phyloP scores from a whole-genome alignment of 1,284 basidiomycete genomes.

The Ustanciosporium gigantosporum region DNA sequence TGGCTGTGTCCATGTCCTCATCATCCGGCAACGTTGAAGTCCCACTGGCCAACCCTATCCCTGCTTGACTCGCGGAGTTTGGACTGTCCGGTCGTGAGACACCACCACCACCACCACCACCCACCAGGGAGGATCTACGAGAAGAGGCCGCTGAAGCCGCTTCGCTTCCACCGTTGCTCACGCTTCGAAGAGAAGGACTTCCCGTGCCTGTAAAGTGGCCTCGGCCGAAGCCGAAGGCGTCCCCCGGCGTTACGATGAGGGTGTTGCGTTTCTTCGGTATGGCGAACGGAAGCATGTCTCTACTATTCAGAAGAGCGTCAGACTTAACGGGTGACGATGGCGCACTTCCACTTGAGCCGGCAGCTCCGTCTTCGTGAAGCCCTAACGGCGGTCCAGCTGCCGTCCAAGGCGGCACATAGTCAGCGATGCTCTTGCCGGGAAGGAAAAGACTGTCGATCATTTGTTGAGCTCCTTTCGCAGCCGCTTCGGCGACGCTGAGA shows the following conservation, averaged over 20 bases:
- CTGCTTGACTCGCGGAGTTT: not conserved
- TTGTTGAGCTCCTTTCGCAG: slow-evolving; percentile 25
- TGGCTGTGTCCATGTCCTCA: slow-evolving; percentile 7
- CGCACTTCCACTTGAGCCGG: slow-evolving; percentile 1
- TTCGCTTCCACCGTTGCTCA: slow-evolving; percentile 12
- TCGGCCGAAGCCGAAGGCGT: slow-evolving; percentile 63
- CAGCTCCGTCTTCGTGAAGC: slow-evolving; percentile 15
- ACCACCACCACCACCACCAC: not conserved
- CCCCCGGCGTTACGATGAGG: slow-evolving; percentile 68
- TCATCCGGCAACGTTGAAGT: slow-evolving; percentile 1
- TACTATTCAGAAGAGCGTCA: slow-evolving; percentile 70
- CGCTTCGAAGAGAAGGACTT: slow-evolving; percentile 36
- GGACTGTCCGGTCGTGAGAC: not conserved
- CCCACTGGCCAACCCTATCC: not conserved
- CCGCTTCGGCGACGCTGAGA: slow-evolving; percentile 27
- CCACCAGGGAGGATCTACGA: slow-evolving; percentile 13
- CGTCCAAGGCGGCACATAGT: slow-evolving; percentile 49
- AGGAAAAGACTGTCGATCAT: slow-evolving; percentile 47
- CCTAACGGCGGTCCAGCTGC: slow-evolving; percentile 32
- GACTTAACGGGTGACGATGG: slow-evolving; percentile 21
- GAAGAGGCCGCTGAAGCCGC: slow-evolving; percentile 6
- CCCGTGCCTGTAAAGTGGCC: slow-evolving; percentile 55
- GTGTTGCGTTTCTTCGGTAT: slow-evolving; percentile 78
- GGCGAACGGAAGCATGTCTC: slow-evolving; percentile 85
- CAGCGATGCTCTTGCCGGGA: slow-evolving; percentile 46